Evolutionary conservation across 495 filamentous ascomycete genomes (phyloP), one percentile per base, ranked within the genome.

Genomic region (Hypoxylon trugodes): DNA sequence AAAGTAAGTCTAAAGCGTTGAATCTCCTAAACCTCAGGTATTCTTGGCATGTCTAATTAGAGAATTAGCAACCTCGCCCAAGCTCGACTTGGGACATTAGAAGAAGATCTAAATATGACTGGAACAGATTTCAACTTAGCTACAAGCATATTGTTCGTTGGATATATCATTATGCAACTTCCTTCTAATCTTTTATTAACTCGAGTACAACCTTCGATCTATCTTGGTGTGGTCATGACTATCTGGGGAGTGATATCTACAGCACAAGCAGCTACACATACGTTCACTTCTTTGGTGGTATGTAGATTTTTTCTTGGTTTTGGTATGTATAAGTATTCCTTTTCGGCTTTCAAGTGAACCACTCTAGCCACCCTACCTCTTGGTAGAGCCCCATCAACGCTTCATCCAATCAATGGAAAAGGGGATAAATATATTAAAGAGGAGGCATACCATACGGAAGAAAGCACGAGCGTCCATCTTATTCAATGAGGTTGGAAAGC

Each of bases 251-350:
- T 80, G 5, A 85, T 89, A 21, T 86, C 83, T 0, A 79, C 81
- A 0, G 77, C 77, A 33, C 86, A 84, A 26, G 84, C 84, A 6
- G 82, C 77, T 13, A 77, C 79, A 0, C 71, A 77, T 3, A 87
- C 74, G 45, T 89, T 81, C 57, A 71, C 74, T 13, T 82, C 84
- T 7, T 74, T 89, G 21, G 70, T 89, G 5, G 81, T 77, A 0
- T 78, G 84, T 47, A 79, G 87, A 9, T 88, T 89, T 74, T 83
- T 89, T 41, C 78, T 90, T 2, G 87, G 87, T 49, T 83, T 89
- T 32, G 79, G 63, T 66, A 66, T 12, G 63, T 40, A 12, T 48
- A 8, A 24, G 1, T 15, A n/a, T n/a, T n/a, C n/a, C n/a, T n/a
- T n/a, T n/a, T n/a, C n/a, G n/a, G n/a, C n/a, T n/a, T n/a, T n/a